Conservation (phyloP, 306 rosid genomes). For the Crataegus laevigata region DNA sequence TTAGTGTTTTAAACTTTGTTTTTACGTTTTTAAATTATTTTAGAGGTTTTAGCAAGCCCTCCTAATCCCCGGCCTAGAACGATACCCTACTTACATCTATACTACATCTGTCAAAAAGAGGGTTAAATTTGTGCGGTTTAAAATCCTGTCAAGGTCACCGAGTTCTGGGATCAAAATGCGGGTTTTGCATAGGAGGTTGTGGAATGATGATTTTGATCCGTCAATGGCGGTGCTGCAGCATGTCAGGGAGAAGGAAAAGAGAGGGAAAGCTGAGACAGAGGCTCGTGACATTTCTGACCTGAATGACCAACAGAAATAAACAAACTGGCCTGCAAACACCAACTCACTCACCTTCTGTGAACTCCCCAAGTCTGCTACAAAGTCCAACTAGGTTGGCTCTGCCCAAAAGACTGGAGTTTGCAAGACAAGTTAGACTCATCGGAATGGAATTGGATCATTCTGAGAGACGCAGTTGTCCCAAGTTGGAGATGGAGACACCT, state of each 20-base stretch:
- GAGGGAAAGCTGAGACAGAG: constrained; percentile 23
- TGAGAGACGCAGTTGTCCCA: constrained; percentile 6
- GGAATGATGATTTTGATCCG: constrained; percentile 88
- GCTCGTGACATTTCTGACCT: constrained; percentile 12
- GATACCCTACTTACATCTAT: too few species aligned
- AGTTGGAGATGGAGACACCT: constrained; percentile 8
- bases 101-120: too few species aligned
- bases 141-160: too few species aligned
- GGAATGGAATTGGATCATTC: constrained; percentile 21
- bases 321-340: background rate
- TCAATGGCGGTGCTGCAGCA: constrained; percentile 62
- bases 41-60: too few species aligned
- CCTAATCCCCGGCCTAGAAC: too few species aligned
- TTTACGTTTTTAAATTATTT: too few species aligned
- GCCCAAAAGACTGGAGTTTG: constrained; percentile 46
- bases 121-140: too few species aligned
- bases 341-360: background rate
- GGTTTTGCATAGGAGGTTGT: constrained; percentile 24
- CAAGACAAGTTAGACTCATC: constrained; percentile 37
- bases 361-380: background rate
- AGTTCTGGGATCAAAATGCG: constrained; percentile 28
- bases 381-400: constrained; percentile 21
- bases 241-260: constrained; percentile 42
- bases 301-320: background rate
- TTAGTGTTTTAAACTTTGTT: too few species aligned